Percentiles rank a stretch among this genome's conserved stretches.
Evolutionary conservation across 2,329 filamentous ascomycete genomes (phyloP).

Genomic region (Fusarium poae): DNA sequence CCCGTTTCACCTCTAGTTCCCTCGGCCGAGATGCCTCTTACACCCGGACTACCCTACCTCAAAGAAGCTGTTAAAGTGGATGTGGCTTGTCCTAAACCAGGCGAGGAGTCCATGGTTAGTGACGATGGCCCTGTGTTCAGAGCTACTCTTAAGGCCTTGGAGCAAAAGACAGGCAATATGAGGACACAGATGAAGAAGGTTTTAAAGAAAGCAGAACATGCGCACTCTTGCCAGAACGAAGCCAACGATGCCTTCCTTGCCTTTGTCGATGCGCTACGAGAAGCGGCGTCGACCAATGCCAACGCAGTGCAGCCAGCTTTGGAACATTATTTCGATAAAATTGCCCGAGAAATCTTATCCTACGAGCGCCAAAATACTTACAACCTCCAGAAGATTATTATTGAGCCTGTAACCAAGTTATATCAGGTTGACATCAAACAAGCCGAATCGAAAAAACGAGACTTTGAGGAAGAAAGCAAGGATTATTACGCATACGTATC

Average conservation of each 20-base stretch:
- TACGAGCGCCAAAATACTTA: slow-evolving; percentile 88
- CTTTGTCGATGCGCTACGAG: slow-evolving; percentile 87
- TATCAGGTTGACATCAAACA: slow-evolving; percentile 98
- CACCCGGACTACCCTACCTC: slow-evolving; percentile 42
- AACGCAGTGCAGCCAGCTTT: slow-evolving; percentile 97
- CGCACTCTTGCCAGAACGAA: slow-evolving; percentile 80
- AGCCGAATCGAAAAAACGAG: slow-evolving; percentile 94
- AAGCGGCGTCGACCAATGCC: slow-evolving; percentile 90
- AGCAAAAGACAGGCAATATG: slow-evolving; percentile 97
- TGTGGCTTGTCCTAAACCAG: slow-evolving; percentile 85
- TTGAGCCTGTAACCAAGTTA: slow-evolving; percentile 90
- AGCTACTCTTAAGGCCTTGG: slow-evolving; percentile 94
- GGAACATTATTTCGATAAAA: slow-evolving; percentile 98
- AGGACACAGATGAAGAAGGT: slow-evolving; percentile 95
- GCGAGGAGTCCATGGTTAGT: slow-evolving; percentile 84
- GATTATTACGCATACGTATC: slow-evolving; percentile 98
- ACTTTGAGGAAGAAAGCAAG: slow-evolving; percentile 98
- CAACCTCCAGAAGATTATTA: slow-evolving; percentile 92
- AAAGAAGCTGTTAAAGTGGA: slow-evolving; percentile 81
- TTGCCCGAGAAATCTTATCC: slow-evolving; percentile 86
- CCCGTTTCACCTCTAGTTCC: slow-evolving; percentile 65
- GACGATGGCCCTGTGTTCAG: slow-evolving; percentile 97
- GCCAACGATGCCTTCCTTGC: slow-evolving; percentile 87
- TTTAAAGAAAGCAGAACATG: slow-evolving; percentile 91
- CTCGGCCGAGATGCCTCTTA: slow-evolving; percentile 54